Conservation (phyloP, 306 rosid genomes). For the Citrullus mucosospermus region DNA sequence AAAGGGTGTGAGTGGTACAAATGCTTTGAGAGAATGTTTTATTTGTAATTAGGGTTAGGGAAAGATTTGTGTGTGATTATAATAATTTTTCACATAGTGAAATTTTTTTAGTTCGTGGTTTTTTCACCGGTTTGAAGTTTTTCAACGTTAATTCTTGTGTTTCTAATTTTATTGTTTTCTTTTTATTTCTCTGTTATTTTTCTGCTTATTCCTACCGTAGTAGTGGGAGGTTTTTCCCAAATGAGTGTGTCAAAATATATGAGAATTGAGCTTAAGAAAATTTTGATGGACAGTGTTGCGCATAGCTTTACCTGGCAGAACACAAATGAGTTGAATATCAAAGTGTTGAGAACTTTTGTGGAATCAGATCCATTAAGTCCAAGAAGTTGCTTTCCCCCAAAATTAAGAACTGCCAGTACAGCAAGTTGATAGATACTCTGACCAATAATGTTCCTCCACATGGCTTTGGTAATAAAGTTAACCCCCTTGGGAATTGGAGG, state of each 20-base stretch:
- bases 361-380: slow-evolving; percentile 58
- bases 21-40: too few relatives aligned
- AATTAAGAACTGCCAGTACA: slow-evolving; percentile 50
- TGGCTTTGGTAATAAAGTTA: slow-evolving; percentile 68
- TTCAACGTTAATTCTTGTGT: too few relatives aligned
- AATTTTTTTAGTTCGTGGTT: too few relatives aligned
- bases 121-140: too few relatives aligned
- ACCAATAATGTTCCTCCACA: slow-evolving; percentile 96
- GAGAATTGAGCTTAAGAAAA: not conserved
- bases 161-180: too few relatives aligned
- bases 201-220: too few relatives aligned
- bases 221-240: too few relatives aligned
- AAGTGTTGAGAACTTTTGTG: slow-evolving; percentile 47
- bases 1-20: too few relatives aligned
- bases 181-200: too few relatives aligned
- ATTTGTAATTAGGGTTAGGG: too few relatives aligned
- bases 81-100: too few relatives aligned
- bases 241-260: not conserved
- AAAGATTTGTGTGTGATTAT: too few relatives aligned
- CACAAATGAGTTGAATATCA: slow-evolving; percentile 85
- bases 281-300: not conserved
- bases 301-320: slow-evolving; percentile 71
- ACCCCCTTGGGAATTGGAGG: slow-evolving; percentile 54
- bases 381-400: slow-evolving; percentile 56
- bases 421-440: slow-evolving; percentile 80